phyloP scores from a whole-genome alignment of 2,329 filamentous ascomycete genomes.

The Colletotrichum sp. region DNA sequence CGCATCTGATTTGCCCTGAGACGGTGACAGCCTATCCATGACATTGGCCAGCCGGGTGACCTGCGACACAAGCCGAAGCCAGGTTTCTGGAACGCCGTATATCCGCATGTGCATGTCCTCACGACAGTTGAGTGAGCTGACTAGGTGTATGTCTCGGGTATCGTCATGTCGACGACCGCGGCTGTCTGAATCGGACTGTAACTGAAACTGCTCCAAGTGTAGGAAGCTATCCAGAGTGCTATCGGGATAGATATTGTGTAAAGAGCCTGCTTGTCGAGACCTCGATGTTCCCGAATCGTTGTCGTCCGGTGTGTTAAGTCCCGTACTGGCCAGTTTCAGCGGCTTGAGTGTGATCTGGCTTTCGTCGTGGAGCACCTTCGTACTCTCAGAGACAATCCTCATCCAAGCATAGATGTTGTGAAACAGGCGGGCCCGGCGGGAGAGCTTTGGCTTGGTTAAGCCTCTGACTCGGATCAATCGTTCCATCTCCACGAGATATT shows the following conservation, averaged over 20 bases:
- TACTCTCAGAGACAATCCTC: background rate
- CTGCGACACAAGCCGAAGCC: background rate
- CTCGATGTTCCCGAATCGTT: background rate
- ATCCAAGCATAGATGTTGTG: slow-evolving; percentile 1
- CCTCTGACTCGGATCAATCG: background rate
- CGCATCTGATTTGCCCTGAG: background rate
- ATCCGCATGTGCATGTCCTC: background rate
- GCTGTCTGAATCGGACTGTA: background rate
- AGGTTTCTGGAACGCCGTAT: background rate
- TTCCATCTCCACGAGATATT: background rate
- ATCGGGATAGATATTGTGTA: background rate
- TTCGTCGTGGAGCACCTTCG: background rate
- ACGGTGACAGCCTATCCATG: background rate
- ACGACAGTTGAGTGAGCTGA: background rate
- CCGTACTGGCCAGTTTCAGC: background rate
- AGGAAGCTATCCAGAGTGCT: background rate
- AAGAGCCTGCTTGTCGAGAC: background rate
- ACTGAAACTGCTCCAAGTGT: background rate
- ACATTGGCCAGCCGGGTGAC: background rate
- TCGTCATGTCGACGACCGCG: background rate
- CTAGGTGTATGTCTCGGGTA: background rate
- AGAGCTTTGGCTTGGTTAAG: background rate
- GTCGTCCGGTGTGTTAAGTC: background rate
- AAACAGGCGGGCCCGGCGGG: background rate
- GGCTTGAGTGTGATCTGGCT: background rate